Evolutionary conservation across 495 filamentous ascomycete genomes (phyloP).

Genomic region (Tuber microsphaerosporum): DNA sequence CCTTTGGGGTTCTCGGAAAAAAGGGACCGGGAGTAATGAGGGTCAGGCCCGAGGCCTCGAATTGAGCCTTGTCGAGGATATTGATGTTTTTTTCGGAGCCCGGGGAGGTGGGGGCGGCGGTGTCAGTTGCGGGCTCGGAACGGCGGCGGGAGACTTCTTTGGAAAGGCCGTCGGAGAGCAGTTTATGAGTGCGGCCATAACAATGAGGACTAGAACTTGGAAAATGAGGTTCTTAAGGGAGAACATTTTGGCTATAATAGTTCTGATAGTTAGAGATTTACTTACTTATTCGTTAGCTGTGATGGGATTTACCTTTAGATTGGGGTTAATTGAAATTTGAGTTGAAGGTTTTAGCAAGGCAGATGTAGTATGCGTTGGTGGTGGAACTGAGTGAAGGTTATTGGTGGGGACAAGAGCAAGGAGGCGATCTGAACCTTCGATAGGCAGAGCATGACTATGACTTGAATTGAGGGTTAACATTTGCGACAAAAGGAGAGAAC

Average conservation of each 20-base stretch:
- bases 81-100: neutral
- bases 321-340: neutral
- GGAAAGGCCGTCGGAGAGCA: neutral
- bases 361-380: neutral
- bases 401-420: neutral
- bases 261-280: neutral
- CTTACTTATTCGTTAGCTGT: neutral
- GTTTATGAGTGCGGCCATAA: neutral
- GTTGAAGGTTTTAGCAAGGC: neutral
- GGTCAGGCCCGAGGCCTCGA: neutral
- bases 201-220: neutral
- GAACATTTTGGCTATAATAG: neutral
- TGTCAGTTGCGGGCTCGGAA: neutral
- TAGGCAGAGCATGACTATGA: neutral
- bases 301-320: neutral
- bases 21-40: neutral
- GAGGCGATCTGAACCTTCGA: neutral
- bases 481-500: neutral
- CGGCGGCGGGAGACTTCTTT: neutral
- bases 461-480: neutral
- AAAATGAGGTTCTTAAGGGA: neutral
- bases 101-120: neutral
- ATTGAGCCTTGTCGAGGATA: neutral
- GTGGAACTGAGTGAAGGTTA: neutral
- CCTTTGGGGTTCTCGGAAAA: neutral